These are phyloP conservation scores for Trichopus zeylanicus DNA, from an alignment of 116 monocot genomes.

Conservation along the genomic window DNA sequence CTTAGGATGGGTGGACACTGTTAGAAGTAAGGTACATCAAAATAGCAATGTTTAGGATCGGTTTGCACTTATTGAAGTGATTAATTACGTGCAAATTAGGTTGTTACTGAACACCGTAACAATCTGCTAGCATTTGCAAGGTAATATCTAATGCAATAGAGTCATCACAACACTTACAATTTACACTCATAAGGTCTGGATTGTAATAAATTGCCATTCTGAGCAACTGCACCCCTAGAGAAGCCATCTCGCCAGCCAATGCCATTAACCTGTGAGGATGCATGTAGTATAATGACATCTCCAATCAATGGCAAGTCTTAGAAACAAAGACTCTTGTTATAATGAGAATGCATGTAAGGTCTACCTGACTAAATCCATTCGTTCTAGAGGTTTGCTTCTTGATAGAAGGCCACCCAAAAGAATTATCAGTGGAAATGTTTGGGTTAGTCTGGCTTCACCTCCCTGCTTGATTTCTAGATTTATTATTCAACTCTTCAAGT, in stretches of 20 bases:
- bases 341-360: neutral
- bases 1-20: too few species aligned
- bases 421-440: constrained; percentile 17
- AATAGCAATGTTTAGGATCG: too few species aligned
- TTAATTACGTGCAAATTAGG: too few species aligned
- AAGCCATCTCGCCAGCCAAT: too few species aligned
- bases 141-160: too few species aligned
- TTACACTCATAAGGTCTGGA: constrained; percentile 17
- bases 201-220: constrained; percentile 11
- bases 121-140: too few species aligned
- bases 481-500: constrained; percentile 51
- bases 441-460: constrained; percentile 27
- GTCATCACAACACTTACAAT: constrained; percentile 26
- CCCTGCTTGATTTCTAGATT: constrained; percentile 36
- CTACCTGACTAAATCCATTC: constrained; percentile 21
- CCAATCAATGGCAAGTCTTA: neutral
- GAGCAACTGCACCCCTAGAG: constrained; percentile 15
- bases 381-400: constrained; percentile 19
- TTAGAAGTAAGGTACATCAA: too few species aligned
- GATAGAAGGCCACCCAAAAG: constrained; percentile 41
- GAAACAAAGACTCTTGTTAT: neutral
- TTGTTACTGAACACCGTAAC: too few species aligned
- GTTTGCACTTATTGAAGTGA: too few species aligned
- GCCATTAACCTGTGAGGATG: constrained; percentile 11
- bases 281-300: neutral